Percentiles rank a stretch among this genome's conserved stretches.
Conservation (phyloP, 2,329 filamentous ascomycete species). For the Exophiala sideris region DNA sequence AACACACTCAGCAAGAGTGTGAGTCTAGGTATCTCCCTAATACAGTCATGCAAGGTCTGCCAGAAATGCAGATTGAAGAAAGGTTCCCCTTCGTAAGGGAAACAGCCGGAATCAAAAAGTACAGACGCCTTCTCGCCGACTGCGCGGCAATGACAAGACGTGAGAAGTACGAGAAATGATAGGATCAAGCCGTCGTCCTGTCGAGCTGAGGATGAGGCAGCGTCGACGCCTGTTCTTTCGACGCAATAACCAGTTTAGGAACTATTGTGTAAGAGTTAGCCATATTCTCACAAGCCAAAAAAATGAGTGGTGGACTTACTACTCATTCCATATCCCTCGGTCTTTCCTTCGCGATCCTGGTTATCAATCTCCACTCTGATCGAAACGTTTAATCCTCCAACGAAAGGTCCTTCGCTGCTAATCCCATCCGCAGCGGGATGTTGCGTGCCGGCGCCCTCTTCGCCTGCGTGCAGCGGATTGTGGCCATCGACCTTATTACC, state of each 20-base stretch:
- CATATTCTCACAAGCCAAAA: neutral
- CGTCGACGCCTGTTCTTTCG: neutral
- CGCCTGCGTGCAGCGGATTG: conserved; percentile 69
- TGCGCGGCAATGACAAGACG: too few relatives aligned
- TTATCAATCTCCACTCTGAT: conserved; percentile 48
- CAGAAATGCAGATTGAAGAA: too few relatives aligned
- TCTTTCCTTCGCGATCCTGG: conserved; percentile 39
- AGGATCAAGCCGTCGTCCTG: too few relatives aligned
- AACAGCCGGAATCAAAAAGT: too few relatives aligned
- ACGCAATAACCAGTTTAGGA: neutral
- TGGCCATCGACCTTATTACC: conserved; percentile 55
- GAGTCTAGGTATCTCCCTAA: too few relatives aligned
- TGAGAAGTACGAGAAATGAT: too few relatives aligned
- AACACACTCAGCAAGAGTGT: too few relatives aligned
- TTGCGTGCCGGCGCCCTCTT: conserved; percentile 70
- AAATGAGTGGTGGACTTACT: conserved; percentile 34
- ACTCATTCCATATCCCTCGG: conserved; percentile 49
- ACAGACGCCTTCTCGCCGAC: too few relatives aligned
- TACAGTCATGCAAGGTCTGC: too few relatives aligned
- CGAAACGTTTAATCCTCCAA: conserved; percentile 44
- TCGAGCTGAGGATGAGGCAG: too few relatives aligned
- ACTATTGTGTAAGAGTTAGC: neutral
- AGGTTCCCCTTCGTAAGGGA: too few relatives aligned
- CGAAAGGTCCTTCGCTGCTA: conserved; percentile 35
- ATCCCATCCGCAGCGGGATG: conserved; percentile 66